Evolutionary conservation across 2,329 filamentous ascomycete genomes (phyloP).

Genomic region (Colletotrichum sp.): DNA sequence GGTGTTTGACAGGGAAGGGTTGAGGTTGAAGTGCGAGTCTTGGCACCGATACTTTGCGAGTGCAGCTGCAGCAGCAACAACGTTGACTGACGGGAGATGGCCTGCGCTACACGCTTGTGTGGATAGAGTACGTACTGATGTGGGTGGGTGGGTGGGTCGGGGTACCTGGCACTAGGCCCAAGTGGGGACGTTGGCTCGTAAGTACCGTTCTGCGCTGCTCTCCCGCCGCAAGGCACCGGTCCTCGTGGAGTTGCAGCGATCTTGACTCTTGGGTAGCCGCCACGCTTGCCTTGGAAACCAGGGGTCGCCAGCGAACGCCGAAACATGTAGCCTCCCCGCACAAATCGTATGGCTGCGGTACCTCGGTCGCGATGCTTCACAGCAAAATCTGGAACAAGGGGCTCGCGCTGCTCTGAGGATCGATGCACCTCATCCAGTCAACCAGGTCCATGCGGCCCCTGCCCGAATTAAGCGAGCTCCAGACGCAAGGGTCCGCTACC

Average conservation of each 20-base stretch:
- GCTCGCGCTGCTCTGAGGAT: not conserved
- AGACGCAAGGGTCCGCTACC: conserved; percentile 13
- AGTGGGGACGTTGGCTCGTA: not conserved
- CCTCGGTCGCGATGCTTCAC: conserved; percentile 10
- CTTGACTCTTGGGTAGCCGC: conserved; percentile 13
- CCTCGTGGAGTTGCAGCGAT: conserved; percentile 11
- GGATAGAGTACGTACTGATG: not conserved
- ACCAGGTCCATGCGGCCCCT: conserved; percentile 15
- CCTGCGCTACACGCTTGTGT: not conserved
- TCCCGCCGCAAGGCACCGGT: not conserved
- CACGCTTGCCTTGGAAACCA: not conserved
- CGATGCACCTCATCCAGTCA: conserved; percentile 25
- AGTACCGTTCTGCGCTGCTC: not conserved
- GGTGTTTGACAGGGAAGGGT: conserved; percentile 13
- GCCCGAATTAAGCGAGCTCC: conserved; percentile 11
- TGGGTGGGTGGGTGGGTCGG: not conserved
- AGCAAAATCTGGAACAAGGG: conserved; percentile 21
- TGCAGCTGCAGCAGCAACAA: not conserved
- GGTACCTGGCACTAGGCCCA: not conserved
- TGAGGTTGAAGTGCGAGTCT: conserved; percentile 6
- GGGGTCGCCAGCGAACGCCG: conserved; percentile 1
- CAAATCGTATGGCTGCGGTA: conserved; percentile 1
- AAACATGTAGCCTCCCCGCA: conserved; percentile 3
- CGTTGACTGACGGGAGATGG: conserved; percentile 14
- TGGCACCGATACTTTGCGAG: not conserved